phyloP scores from a whole-genome alignment of 225 moss, liverwort and hornwort species.

The Lunularia cruciata region DNA sequence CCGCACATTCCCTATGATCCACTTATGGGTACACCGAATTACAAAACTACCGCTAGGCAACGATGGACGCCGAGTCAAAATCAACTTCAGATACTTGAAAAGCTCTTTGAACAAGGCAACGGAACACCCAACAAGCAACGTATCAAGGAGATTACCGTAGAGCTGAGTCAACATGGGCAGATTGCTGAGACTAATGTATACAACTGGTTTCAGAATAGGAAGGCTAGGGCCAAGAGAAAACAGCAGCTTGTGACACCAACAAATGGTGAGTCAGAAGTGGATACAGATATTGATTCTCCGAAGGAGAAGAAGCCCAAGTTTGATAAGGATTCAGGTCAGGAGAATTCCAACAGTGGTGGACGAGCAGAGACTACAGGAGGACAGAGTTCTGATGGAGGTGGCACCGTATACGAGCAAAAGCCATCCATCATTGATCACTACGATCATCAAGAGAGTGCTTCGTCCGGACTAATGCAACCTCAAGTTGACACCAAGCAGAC shows the following conservation, averaged over 20 bases:
- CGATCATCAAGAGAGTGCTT: slow-evolving; percentile 49
- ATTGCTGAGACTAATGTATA: slow-evolving; percentile 90
- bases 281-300: slow-evolving; percentile 88
- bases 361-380: slow-evolving; percentile 43
- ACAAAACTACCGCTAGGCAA: slow-evolving; percentile 85
- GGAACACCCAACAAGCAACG: slow-evolving; percentile 77
- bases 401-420: slow-evolving; percentile 39
- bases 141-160: slow-evolving; percentile 74
- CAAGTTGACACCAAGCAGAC: slow-evolving; percentile 36
- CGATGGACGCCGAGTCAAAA: slow-evolving; percentile 89
- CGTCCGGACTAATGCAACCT: slow-evolving; percentile 36
- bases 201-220: slow-evolving; percentile 98
- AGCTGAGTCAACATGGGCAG: slow-evolving; percentile 70
- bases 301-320: slow-evolving; percentile 78
- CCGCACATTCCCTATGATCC: slow-evolving; percentile 70
- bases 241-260: slow-evolving; percentile 66
- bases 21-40: slow-evolving; percentile 74
- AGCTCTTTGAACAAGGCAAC: slow-evolving; percentile 67
- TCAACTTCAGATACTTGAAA: slow-evolving; percentile 84
- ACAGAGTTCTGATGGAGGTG: slow-evolving; percentile 39
- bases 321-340: slow-evolving; percentile 75
- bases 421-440: slow-evolving; percentile 39
- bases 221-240: slow-evolving; percentile 85
- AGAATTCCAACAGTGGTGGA: slow-evolving; percentile 63
- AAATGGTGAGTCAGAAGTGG: slow-evolving; percentile 93